phyloP scores from a whole-genome alignment of 2,329 filamentous ascomycete species.

The Aschersonia sp. region DNA sequence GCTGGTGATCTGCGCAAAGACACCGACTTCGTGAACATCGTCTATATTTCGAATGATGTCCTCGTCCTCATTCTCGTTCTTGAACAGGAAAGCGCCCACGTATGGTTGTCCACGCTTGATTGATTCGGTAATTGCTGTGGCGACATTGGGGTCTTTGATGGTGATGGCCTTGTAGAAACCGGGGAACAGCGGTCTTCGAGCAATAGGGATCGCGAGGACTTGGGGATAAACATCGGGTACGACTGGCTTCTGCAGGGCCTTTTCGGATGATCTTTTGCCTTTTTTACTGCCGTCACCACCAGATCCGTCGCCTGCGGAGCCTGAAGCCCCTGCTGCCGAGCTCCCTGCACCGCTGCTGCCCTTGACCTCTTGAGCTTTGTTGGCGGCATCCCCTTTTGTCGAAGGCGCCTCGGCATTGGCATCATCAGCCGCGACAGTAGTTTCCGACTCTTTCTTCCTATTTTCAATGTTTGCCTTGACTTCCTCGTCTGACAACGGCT shows the following conservation, averaged over 20 bases:
- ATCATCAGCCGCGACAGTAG: constrained; percentile 26
- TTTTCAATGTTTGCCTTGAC: constrained; percentile 34
- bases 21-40: constrained; percentile 90
- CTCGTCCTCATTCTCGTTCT: constrained; percentile 86
- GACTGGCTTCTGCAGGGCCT: constrained; percentile 69
- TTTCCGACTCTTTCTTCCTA: constrained; percentile 25
- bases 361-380: constrained; percentile 34
- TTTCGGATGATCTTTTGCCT: constrained; percentile 57
- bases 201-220: constrained; percentile 93
- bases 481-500: constrained; percentile 38
- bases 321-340: constrained; percentile 38
- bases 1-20: constrained; percentile 96
- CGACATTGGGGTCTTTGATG: constrained; percentile 83
- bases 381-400: constrained; percentile 26
- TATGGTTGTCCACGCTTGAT: constrained; percentile 95
- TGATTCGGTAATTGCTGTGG: constrained; percentile 86
- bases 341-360: constrained; percentile 24
- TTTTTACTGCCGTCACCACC: constrained; percentile 51
- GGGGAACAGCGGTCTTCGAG: constrained; percentile 83
- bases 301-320: constrained; percentile 36
- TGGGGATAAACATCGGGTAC: constrained; percentile 95
- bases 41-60: constrained; percentile 83
- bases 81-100: constrained; percentile 91
- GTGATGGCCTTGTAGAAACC: constrained; percentile 99
- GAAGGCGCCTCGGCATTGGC: constrained; percentile 28